phyloP scores from a whole-genome alignment of 208 protist genomes.

The Herpetomonas tarakana region DNA sequence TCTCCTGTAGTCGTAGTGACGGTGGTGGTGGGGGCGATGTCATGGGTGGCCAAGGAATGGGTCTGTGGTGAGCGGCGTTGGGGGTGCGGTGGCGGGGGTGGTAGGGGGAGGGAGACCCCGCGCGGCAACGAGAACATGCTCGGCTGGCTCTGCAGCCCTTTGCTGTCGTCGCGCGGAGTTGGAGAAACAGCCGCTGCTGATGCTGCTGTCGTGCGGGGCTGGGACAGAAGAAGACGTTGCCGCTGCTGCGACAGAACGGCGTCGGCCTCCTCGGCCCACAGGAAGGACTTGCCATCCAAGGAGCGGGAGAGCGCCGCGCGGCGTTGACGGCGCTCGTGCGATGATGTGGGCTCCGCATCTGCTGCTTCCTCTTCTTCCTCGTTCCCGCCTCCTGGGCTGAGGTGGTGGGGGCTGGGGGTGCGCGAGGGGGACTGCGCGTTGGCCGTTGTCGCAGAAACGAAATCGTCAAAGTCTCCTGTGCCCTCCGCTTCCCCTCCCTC shows the following conservation, averaged over 20 bases:
- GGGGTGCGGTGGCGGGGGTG: neutral
- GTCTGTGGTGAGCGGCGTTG: neutral
- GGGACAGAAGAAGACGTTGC: conserved; percentile 14
- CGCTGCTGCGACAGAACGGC: conserved; percentile 35
- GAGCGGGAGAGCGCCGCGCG: conserved; percentile 12
- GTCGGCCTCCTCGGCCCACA: conserved; percentile 44
- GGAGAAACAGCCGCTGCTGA: neutral
- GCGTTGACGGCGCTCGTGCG: too few species aligned
- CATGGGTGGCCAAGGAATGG: neutral
- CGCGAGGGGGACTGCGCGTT: too few species aligned
- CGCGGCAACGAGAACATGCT: neutral
- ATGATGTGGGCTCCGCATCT: too few species aligned
- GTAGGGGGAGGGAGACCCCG: neutral
- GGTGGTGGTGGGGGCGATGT: neutral
- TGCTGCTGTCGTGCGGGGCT: neutral
- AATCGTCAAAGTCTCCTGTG: neutral
- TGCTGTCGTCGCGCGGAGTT: neutral
- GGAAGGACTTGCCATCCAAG: conserved; percentile 32
- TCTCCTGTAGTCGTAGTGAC: too few species aligned
- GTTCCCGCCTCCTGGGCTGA: too few species aligned
- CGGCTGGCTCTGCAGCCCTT: neutral
- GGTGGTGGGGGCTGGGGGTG: too few species aligned
- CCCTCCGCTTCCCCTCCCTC: neutral
- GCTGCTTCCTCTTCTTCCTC: too few species aligned
- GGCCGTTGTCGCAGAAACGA: neutral